Evolutionary conservation across 345 rosid species (phyloP).

Genomic region (Eucalyptus camaldulensis): DNA sequence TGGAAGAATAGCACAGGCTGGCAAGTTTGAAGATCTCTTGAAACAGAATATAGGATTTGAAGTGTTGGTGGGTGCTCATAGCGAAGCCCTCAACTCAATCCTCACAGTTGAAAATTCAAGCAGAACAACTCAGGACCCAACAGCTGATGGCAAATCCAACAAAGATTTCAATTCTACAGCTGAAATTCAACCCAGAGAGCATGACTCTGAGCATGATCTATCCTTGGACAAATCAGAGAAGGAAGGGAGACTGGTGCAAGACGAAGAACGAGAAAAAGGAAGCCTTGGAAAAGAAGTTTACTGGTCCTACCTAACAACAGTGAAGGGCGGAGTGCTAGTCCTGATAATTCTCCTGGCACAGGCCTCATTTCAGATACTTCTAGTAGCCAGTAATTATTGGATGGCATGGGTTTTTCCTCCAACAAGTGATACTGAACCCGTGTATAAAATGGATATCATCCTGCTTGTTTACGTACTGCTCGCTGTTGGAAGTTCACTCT

Average conservation of each 20-base stretch:
- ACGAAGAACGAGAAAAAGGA: constrained; percentile 88
- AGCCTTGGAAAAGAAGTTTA: constrained; percentile 83
- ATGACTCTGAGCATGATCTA: constrained; percentile 46
- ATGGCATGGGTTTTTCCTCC: constrained; percentile 93
- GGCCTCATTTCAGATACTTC: constrained; percentile 67
- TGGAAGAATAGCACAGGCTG: constrained; percentile 83
- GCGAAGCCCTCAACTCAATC: constrained; percentile 65
- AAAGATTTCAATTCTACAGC: constrained; percentile 18
- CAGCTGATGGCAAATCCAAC: constrained; percentile 15
- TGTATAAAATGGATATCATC: constrained; percentile 37
- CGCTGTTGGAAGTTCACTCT: constrained; percentile 58
- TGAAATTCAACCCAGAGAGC: constrained; percentile 16
- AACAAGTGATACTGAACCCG: constrained; percentile 39
- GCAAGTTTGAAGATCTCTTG: constrained; percentile 62
- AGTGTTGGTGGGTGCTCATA: constrained; percentile 84
- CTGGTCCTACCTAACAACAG: constrained; percentile 61
- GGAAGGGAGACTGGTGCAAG: constrained; percentile 78
- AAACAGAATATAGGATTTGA: constrained; percentile 80
- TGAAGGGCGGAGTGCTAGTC: constrained; percentile 60
- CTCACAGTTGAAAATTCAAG: constrained; percentile 48
- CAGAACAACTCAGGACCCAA: constrained; percentile 20
- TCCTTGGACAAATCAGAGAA: constrained; percentile 42
- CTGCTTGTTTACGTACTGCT: constrained; percentile 60
- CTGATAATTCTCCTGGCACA: constrained; percentile 81
- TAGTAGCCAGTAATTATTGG: constrained; percentile 88